A percentile compares a stretch with the other conserved stretches of the same genome.
Conservation (phyloP, 1,284 basidiomycete species). For the Fomitopsis betulina region DNA sequence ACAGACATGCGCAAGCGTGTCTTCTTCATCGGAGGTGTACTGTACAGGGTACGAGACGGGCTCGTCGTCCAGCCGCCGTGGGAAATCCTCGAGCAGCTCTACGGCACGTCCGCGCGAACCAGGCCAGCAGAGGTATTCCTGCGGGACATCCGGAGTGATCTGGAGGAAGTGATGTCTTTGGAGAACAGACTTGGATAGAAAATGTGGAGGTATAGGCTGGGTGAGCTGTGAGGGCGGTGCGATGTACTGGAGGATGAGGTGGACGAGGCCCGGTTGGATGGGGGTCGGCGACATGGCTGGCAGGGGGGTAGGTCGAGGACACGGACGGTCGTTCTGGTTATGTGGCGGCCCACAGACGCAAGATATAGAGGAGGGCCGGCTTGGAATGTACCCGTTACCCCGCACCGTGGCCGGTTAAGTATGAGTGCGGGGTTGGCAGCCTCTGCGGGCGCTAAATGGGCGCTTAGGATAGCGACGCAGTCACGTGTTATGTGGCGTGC, state of each 20-base stretch:
- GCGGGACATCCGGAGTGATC: slow-evolving; percentile 43
- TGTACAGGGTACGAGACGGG: slow-evolving; percentile 35
- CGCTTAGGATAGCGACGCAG: neutral
- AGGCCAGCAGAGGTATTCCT: slow-evolving; percentile 67
- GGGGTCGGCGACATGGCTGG: slow-evolving; percentile 29
- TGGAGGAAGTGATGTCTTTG: slow-evolving; percentile 65
- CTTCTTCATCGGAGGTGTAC: slow-evolving; percentile 58
- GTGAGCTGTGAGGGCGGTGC: slow-evolving; percentile 44
- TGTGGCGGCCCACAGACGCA: neutral
- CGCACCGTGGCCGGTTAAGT: neutral
- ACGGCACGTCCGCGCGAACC: slow-evolving; percentile 28
- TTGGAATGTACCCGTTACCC: neutral
- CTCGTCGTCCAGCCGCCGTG: slow-evolving; percentile 32
- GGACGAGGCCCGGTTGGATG: slow-evolving; percentile 35
- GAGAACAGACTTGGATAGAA: slow-evolving; percentile 54
- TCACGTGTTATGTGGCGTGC: neutral
- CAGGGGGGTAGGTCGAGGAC: slow-evolving; percentile 1
- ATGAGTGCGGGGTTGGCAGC: neutral
- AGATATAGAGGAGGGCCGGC: neutral
- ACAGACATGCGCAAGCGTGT: slow-evolving; percentile 57
- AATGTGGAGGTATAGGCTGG: slow-evolving; percentile 49
- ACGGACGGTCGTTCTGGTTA: neutral
- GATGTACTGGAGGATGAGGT: slow-evolving; percentile 54
- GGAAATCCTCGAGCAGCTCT: slow-evolving; percentile 43
- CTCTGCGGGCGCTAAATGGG: neutral